A percentile compares a stretch with the other conserved stretches of the same genome.
phyloP scores from a whole-genome alignment of 495 filamentous ascomycete genomes.

The Tuber aestivum region DNA sequence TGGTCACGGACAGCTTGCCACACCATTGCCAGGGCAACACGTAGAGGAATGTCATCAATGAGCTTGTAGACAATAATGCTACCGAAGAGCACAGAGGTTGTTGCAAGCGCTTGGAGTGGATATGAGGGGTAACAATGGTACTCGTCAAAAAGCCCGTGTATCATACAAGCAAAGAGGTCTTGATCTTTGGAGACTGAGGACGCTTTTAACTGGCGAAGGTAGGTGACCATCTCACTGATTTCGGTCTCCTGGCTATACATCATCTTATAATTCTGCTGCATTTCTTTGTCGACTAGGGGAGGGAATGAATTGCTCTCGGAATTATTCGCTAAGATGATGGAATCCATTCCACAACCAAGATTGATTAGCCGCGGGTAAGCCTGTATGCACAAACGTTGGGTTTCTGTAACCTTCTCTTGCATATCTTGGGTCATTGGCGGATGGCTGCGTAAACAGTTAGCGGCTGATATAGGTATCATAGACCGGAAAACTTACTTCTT shows the following conservation, averaged over 20 bases:
- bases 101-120: conserved; percentile 85
- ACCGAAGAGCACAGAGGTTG: conserved; percentile 92
- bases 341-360: conserved; percentile 84
- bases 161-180: conserved; percentile 96
- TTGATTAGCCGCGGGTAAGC: conserved; percentile 95
- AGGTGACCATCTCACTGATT: conserved; percentile 70
- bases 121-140: conserved; percentile 93
- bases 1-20: conserved; percentile 86
- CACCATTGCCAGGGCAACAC: conserved; percentile 91
- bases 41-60: conserved; percentile 79
- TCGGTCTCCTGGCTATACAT: conserved; percentile 89
- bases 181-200: conserved; percentile 77
- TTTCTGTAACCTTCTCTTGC: conserved; percentile 42
- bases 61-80: conserved; percentile 91
- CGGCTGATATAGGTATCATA: conserved; percentile 9
- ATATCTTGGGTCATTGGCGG: conserved; percentile 39
- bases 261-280: conserved; percentile 93
- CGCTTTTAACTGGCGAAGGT: conserved; percentile 74
- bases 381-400: conserved; percentile 83
- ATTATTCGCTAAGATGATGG: conserved; percentile 80
- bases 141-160: conserved; percentile 95
- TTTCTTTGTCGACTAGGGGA: conserved; percentile 70
- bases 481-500: conserved; percentile 46
- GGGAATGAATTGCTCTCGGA: conserved; percentile 71
- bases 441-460: conserved; percentile 22